Conservation (phyloP, 768 basidiomycete species). For the Lyophyllum atratum region DNA sequence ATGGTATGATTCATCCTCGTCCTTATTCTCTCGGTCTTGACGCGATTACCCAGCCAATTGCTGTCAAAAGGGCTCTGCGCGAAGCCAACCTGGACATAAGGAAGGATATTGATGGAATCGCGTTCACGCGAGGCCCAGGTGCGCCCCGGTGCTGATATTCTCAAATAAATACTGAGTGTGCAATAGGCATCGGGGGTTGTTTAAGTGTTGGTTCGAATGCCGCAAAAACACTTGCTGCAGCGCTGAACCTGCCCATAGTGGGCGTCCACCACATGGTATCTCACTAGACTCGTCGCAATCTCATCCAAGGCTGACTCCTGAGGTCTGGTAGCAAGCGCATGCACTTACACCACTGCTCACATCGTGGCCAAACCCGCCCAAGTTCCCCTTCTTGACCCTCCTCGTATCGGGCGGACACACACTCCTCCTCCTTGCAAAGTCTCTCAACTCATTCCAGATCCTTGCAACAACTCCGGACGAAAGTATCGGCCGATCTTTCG, state of each 20-base stretch:
- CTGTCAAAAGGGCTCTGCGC: constrained; percentile 64
- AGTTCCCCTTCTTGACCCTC: constrained; percentile 86
- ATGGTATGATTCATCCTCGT: constrained; percentile 46
- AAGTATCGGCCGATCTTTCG: constrained; percentile 78
- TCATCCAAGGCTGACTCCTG: not conserved
- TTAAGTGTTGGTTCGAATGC: constrained; percentile 78
- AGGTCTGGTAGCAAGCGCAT: constrained; percentile 77
- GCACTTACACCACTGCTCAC: constrained; percentile 83
- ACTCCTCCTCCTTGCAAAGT: constrained; percentile 74
- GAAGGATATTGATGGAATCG: constrained; percentile 78
- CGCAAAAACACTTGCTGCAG: constrained; percentile 84
- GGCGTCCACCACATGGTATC: constrained; percentile 96
- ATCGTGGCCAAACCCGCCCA: constrained; percentile 43
- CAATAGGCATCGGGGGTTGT: constrained; percentile 75
- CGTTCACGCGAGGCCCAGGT: constrained; percentile 90
- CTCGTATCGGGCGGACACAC: constrained; percentile 96
- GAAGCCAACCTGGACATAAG: constrained; percentile 60
- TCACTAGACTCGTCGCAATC: not conserved
- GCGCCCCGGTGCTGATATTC: constrained; percentile 12
- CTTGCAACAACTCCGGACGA: constrained; percentile 77
- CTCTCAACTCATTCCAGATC: constrained; percentile 58
- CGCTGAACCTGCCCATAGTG: constrained; percentile 74
- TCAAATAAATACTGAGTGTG: constrained; percentile 2
- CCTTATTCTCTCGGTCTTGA: not conserved
- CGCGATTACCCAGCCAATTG: constrained; percentile 57